Conservation (phyloP, 257 asterid species). For the Eucommia ulmoides region DNA sequence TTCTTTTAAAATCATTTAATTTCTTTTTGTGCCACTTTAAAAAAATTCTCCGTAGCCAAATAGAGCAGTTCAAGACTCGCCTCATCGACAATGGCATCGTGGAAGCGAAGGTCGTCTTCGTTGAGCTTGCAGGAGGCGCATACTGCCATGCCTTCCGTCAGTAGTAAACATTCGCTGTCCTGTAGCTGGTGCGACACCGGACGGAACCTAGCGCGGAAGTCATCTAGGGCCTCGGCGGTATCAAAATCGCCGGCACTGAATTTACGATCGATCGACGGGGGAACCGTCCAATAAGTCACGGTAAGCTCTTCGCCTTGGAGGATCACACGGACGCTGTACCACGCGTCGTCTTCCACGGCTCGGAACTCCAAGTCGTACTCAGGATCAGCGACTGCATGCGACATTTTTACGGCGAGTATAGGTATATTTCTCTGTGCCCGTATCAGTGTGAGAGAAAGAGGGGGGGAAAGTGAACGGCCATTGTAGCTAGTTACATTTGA, state of each 20-base stretch:
- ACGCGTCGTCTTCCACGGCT: slow-evolving; percentile 32
- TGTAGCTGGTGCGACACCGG: slow-evolving; percentile 30
- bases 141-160: slow-evolving; percentile 20
- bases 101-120: slow-evolving; percentile 30
- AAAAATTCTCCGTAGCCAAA: too few relatives aligned
- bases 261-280: slow-evolving; percentile 1
- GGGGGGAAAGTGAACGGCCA: too few relatives aligned
- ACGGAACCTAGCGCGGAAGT: slow-evolving; percentile 25
- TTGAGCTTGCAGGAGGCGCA: slow-evolving; percentile 30
- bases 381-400: too few relatives aligned
- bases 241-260: slow-evolving; percentile 14
- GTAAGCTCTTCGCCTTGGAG: slow-evolving; percentile 12
- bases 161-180: slow-evolving; percentile 18
- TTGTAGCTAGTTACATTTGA: too few relatives aligned
- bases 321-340: slow-evolving; percentile 27
- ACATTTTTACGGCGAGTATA: too few relatives aligned
- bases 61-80: too few relatives aligned
- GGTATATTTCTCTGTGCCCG: too few relatives aligned
- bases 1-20: too few relatives aligned
- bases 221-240: slow-evolving; percentile 19
- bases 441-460: too few relatives aligned
- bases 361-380: slow-evolving; percentile 36
- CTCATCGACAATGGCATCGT: slow-evolving; percentile 43
- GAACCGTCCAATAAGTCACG: slow-evolving; percentile 17
- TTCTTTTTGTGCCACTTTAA: too few relatives aligned